Evolutionary conservation across 1,284 basidiomycete species (phyloP).

Genomic region (Peniophora sp.): DNA sequence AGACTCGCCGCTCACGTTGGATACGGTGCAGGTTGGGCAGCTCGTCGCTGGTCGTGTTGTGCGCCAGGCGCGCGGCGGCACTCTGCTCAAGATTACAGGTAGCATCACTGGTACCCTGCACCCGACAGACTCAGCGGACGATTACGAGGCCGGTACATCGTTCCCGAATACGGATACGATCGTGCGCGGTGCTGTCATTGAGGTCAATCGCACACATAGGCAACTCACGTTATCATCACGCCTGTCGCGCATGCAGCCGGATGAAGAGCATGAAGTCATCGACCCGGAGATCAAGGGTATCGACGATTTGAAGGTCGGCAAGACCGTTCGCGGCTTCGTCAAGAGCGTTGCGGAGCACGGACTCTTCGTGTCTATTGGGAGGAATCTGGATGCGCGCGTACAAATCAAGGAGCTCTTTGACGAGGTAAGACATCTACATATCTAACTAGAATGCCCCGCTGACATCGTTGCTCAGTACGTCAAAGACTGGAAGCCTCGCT

Average conservation of each 20-base stretch:
- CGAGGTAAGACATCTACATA: constrained; percentile 49
- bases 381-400: constrained; percentile 80
- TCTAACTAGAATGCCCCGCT: too few relatives aligned
- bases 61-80: constrained; percentile 59
- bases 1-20: constrained; percentile 53
- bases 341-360: constrained; percentile 84
- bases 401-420: constrained; percentile 93
- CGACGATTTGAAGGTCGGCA: constrained; percentile 64
- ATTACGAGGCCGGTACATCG: constrained; percentile 53
- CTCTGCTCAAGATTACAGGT: constrained; percentile 67
- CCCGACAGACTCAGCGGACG: constrained; percentile 76
- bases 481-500: constrained; percentile 90
- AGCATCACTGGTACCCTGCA: constrained; percentile 70
- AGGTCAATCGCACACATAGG: constrained; percentile 56
- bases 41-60: constrained; percentile 73
- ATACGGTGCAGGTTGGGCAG: constrained; percentile 64
- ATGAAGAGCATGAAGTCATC: constrained; percentile 36
- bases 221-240: constrained; percentile 77
- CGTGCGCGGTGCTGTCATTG: constrained; percentile 64
- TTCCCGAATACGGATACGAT: constrained; percentile 64
- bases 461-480: constrained; percentile 57
- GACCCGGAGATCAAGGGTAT: constrained; percentile 70
- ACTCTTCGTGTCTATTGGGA: constrained; percentile 85
- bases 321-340: constrained; percentile 80
- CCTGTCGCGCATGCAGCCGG: constrained; percentile 56